Conservation (phyloP, 2,329 filamentous ascomycete genomes). For the Thyridium curvatum region DNA sequence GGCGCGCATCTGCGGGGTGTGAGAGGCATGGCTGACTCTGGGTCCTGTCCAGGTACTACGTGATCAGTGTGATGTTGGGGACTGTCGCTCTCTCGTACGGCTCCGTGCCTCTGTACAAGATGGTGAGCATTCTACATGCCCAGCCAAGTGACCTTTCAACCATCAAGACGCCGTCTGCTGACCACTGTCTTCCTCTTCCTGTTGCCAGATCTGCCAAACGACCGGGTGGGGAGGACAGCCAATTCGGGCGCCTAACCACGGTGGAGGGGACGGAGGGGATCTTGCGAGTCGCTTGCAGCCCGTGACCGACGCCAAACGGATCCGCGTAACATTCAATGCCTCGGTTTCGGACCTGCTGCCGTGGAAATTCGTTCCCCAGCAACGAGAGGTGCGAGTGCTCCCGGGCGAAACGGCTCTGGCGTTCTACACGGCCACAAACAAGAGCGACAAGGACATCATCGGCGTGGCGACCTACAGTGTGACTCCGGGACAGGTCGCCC, state of each 20-base stretch:
- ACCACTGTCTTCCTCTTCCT: background rate
- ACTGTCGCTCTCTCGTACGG: slow-evolving; percentile 78
- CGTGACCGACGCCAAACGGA: slow-evolving; percentile 72
- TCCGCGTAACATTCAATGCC: slow-evolving; percentile 93
- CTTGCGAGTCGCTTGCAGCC: slow-evolving; percentile 73
- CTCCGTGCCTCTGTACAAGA: slow-evolving; percentile 82
- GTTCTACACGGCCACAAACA: slow-evolving; percentile 96
- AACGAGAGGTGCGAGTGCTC: slow-evolving; percentile 90
- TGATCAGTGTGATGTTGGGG: slow-evolving; percentile 70
- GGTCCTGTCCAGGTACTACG: slow-evolving; percentile 32
- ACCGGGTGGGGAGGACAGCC: slow-evolving; percentile 92
- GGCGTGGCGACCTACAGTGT: slow-evolving; percentile 97
- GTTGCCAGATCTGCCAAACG: slow-evolving; percentile 66
- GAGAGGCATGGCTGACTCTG: too few species aligned
- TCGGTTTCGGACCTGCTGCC: slow-evolving; percentile 92
- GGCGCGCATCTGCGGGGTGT: too few species aligned
- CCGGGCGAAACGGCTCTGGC: slow-evolving; percentile 95
- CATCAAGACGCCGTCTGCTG: slow-evolving; percentile 8
- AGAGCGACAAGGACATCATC: slow-evolving; percentile 86
- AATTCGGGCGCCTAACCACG: slow-evolving; percentile 70
- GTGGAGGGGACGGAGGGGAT: slow-evolving; percentile 49
- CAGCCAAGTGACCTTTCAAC: background rate
- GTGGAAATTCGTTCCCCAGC: slow-evolving; percentile 96
- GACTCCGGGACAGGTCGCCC: slow-evolving; percentile 89
- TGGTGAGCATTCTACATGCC: slow-evolving; percentile 42